phyloP scores from a whole-genome alignment of 164 flowering plant genomes.

The Magnolia changhungtana region DNA sequence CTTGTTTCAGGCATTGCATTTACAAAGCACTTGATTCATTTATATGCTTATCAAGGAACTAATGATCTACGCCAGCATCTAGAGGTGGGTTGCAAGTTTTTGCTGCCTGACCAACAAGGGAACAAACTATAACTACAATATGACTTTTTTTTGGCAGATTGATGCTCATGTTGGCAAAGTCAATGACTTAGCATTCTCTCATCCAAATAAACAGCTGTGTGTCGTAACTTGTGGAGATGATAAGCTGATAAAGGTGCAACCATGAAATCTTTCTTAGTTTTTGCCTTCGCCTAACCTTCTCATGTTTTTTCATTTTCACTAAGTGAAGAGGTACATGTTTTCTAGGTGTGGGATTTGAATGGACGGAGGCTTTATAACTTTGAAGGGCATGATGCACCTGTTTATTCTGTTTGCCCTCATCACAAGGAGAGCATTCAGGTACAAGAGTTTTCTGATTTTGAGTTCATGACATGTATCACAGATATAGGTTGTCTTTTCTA shows the following conservation, averaged over 20 bases:
- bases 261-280: not conserved
- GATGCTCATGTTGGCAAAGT: constrained; percentile 89
- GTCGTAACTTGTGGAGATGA: constrained; percentile 88
- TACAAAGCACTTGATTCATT: constrained; percentile 70
- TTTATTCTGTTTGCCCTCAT: constrained; percentile 84
- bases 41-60: constrained; percentile 58
- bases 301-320: not conserved
- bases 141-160: constrained; percentile 42
- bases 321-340: constrained; percentile 1
- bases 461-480: not conserved
- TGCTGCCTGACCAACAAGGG: not conserved
- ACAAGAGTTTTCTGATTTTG: constrained; percentile 4
- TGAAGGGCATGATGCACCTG: constrained; percentile 94
- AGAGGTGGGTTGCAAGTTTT: constrained; percentile 48
- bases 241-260: constrained; percentile 67
- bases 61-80: constrained; percentile 64
- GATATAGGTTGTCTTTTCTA: not conserved
- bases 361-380: constrained; percentile 66
- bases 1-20: constrained; percentile 50
- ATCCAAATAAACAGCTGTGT: constrained; percentile 80
- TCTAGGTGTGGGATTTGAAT: constrained; percentile 83
- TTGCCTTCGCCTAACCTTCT: constrained; percentile 1
- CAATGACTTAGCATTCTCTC: constrained; percentile 81
- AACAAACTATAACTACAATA: not conserved
- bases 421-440: constrained; percentile 94